Evolutionary conservation across 129 eudicot genomes (phyloP).

Genomic region (Saussurea involucrata): DNA sequence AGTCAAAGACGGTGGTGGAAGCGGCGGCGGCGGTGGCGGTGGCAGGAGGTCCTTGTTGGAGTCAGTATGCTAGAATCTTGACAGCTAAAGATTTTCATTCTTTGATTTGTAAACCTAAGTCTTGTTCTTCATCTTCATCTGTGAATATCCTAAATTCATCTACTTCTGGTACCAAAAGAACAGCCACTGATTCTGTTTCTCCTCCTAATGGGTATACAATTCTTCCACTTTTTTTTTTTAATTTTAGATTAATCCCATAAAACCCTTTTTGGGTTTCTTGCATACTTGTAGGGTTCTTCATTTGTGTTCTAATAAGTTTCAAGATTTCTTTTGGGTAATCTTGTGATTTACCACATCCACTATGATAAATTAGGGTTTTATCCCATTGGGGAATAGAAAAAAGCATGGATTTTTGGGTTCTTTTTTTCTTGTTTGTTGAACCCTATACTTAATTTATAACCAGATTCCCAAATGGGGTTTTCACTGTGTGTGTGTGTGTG

Average conservation of each 20-base stretch:
- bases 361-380: constrained; percentile 7
- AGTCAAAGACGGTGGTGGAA: constrained; percentile 29
- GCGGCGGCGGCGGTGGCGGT: constrained; percentile 23
- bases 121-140: constrained; percentile 61
- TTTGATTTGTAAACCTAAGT: constrained; percentile 27
- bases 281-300: not conserved
- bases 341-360: not conserved
- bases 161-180: constrained; percentile 79
- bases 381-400: constrained; percentile 1
- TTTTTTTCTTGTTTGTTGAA: not conserved
- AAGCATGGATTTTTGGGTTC: not conserved
- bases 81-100: constrained; percentile 78
- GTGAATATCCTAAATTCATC: too few species aligned
- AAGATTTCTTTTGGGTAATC: not conserved
- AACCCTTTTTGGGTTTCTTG: not conserved
- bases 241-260: not conserved
- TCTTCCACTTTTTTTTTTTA: constrained; percentile 10
- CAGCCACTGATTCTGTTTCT: constrained; percentile 78
- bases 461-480: not conserved
- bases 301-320: not conserved
- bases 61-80: constrained; percentile 75
- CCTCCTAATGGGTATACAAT: constrained; percentile 56
- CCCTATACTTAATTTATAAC: not conserved
- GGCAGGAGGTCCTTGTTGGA: constrained; percentile 43
- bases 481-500: constrained; percentile 2